phyloP scores from a whole-genome alignment of 2,329 filamentous ascomycete species.

The Lecanicillium sp. region DNA sequence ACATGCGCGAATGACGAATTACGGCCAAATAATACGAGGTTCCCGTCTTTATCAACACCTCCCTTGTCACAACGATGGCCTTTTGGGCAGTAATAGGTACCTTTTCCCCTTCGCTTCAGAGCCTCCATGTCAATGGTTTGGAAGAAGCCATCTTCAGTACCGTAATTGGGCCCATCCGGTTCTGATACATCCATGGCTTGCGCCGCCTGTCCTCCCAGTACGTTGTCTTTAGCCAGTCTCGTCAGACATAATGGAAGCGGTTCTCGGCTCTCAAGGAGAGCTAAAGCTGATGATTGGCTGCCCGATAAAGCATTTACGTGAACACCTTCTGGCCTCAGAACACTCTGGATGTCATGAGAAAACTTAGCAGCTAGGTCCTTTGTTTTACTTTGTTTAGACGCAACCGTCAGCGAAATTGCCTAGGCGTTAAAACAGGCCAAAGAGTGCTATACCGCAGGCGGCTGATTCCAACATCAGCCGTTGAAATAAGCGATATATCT shows the following conservation, averaged over 20 bases:
- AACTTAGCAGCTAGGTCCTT: constrained; percentile 24
- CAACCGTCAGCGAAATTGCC: constrained; percentile 5
- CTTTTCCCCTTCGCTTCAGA: constrained; percentile 30
- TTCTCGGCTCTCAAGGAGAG: too few species aligned
- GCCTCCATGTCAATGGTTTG: constrained; percentile 29
- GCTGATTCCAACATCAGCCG: constrained; percentile 22
- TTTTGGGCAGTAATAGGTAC: constrained; percentile 27
- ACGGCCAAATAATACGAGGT: constrained; percentile 29
- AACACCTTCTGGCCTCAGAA: constrained; percentile 18
- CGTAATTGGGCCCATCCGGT: constrained; percentile 21
- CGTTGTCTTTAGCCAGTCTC: too few species aligned
- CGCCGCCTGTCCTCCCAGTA: too few species aligned
- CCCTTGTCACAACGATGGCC: constrained; percentile 28
- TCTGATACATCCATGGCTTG: constrained; percentile 3
- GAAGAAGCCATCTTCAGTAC: constrained; percentile 24
- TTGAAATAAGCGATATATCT: constrained; percentile 19
- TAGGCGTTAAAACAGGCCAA: too few species aligned
- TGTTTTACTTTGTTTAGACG: constrained; percentile 26
- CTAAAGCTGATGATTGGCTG: too few species aligned
- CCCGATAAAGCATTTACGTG: too few species aligned
- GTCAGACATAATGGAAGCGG: too few species aligned
- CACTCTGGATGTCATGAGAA: constrained; percentile 23
- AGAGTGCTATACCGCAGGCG: constrained; percentile 22
- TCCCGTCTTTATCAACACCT: constrained; percentile 29
- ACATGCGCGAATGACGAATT: constrained; percentile 32